These are phyloP conservation scores for Lentinula aciculospora DNA, from an alignment of 768 basidiomycete species.

Conservation along the genomic window DNA sequence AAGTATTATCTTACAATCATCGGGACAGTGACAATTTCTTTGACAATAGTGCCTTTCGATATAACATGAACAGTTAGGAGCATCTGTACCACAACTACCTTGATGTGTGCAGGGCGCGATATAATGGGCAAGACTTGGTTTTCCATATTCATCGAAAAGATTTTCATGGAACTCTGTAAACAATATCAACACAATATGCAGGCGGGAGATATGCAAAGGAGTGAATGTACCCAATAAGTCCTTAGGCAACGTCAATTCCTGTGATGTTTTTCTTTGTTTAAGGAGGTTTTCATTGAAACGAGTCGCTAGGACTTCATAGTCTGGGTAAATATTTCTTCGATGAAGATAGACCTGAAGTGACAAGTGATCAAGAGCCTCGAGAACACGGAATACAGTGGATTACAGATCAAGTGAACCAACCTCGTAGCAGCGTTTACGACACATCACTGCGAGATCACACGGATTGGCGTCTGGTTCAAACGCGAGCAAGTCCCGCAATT, in stretches of 20 bases:
- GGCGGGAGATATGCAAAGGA: neutral
- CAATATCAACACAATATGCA: neutral
- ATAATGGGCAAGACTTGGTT: neutral
- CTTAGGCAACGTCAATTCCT: neutral
- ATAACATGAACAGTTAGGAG: slow-evolving; percentile 34
- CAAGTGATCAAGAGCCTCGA: no score
- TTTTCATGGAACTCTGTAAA: neutral
- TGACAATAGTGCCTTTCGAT: slow-evolving; percentile 34
- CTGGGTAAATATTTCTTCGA: slow-evolving; percentile 17
- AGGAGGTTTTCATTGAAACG: neutral
- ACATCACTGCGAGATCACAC: slow-evolving; percentile 44
- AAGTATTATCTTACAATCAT: slow-evolving; percentile 23
- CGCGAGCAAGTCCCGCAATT: slow-evolving; percentile 22
- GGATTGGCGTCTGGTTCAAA: slow-evolving; percentile 40
- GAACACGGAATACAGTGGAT: no score
- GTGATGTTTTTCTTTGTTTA: neutral
- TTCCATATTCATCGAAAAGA: neutral
- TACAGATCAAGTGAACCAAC: no score
- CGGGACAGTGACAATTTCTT: slow-evolving; percentile 40
- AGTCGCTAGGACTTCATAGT: slow-evolving; percentile 8
- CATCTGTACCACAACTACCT: slow-evolving; percentile 35
- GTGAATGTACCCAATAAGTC: neutral
- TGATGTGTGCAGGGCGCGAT: slow-evolving; percentile 40
- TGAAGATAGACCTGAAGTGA: slow-evolving; percentile 15
- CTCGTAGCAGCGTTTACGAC: slow-evolving; percentile 42